These are phyloP conservation scores for Diversispora epigaea DNA, from an alignment of 192 early-diverging fungal species.

Conservation along the genomic window DNA sequence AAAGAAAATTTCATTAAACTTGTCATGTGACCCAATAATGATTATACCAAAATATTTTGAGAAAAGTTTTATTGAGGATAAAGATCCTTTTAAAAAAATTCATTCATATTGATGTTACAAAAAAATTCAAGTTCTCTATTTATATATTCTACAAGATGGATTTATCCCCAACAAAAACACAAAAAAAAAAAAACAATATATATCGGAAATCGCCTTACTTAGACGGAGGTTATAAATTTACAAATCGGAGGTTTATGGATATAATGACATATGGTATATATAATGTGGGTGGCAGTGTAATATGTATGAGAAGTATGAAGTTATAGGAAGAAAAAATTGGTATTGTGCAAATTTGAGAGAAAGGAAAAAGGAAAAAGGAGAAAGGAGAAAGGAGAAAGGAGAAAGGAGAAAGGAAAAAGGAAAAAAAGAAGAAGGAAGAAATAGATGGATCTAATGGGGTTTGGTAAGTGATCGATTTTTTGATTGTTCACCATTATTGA, in stretches of 20 bases:
- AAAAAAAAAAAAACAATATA: slow-evolving; percentile 7
- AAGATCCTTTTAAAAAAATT: not conserved
- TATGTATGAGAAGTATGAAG: not conserved
- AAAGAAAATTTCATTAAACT: no score
- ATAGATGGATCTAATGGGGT: not conserved
- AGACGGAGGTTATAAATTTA: slow-evolving; percentile 4
- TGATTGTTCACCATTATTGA: slow-evolving; percentile 23
- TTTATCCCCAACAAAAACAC: not conserved
- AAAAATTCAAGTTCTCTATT: not conserved
- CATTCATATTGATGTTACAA: not conserved
- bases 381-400: not conserved
- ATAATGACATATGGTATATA: not conserved
- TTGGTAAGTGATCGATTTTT: not conserved
- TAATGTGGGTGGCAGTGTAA: not conserved
- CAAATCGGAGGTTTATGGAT: slow-evolving; percentile 5
- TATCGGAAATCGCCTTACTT: not conserved
- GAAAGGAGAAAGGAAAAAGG: not conserved
- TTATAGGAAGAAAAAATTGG: not conserved
- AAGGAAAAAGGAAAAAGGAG: not conserved
- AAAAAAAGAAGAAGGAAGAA: not conserved
- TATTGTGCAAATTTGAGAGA: not conserved
- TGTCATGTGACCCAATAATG: no score
- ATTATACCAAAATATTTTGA: no score
- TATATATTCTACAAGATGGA: slow-evolving; percentile 13
- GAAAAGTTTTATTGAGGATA: not conserved